Conservation (phyloP, 805 yeast species). For the Ogataea angusta region DNA sequence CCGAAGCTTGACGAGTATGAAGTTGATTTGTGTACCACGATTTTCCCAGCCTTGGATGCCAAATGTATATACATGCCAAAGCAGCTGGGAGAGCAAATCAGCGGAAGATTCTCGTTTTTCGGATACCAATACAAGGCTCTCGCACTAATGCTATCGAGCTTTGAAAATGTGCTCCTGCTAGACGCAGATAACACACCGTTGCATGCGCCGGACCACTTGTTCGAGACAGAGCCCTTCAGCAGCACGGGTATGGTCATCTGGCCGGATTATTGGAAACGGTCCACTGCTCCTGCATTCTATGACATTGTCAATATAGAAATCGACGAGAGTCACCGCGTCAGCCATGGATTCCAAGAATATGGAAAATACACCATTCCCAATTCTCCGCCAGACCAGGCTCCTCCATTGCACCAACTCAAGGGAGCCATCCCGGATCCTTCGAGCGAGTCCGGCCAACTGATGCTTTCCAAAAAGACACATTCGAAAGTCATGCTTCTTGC, state of each 20-base stretch:
- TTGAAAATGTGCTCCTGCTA: constrained; percentile 61
- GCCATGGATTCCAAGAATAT: constrained; percentile 38
- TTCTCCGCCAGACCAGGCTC: constrained; percentile 30
- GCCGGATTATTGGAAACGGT: constrained; percentile 50
- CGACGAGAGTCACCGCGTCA: constrained; percentile 37
- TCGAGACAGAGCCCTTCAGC: constrained; percentile 53
- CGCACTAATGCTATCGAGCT: constrained; percentile 64
- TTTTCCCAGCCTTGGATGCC: constrained; percentile 60
- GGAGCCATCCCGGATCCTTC: constrained; percentile 65
- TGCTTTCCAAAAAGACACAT: constrained; percentile 55
- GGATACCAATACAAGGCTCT: constrained; percentile 67
- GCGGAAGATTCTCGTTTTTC: constrained; percentile 41
- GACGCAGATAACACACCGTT: constrained; percentile 76
- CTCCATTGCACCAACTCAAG: constrained; percentile 55
- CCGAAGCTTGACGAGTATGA: constrained; percentile 71
- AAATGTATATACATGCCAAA: constrained; percentile 61
- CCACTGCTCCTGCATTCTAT: constrained; percentile 48
- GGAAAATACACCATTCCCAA: constrained; percentile 26
- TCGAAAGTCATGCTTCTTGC: constrained; percentile 51
- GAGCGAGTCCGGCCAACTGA: constrained; percentile 62
- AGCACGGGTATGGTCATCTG: constrained; percentile 49
- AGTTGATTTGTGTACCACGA: constrained; percentile 56
- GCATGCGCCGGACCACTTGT: constrained; percentile 54
- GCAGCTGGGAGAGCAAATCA: constrained; percentile 50
- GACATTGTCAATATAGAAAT: constrained; percentile 46